Evolutionary conservation across 306 rosid species (phyloP), one percentile per base, ranked within the genome.

Genomic region (Coriaria nepalensis): DNA sequence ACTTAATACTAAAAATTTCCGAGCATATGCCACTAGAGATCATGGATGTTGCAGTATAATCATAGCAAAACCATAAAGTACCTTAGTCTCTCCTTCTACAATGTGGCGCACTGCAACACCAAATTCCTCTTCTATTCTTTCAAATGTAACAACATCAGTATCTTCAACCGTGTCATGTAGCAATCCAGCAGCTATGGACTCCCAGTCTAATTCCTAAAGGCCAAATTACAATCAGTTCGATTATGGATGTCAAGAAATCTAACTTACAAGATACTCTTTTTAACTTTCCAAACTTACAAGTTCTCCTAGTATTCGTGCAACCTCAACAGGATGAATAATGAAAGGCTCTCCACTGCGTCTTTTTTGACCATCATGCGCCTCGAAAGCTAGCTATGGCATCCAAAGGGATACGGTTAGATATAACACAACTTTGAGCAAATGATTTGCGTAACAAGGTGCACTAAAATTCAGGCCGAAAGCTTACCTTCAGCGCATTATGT

Each of bases 81-180:
- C 98, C 96, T 92, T 92, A 15, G 96, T 92, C 70, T 92, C 98
- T 61, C 98, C 98, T 82, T 92, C 98, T 44, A 92, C 98, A 69
- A 92, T 92, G 68, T 56, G 94, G 37, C 96, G 83, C 40, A 92
- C 98, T 4, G 78, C 69, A 39, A 81, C 72, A 14, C 98, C 96
- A 65, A 92, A 92, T 66, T 92, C 98, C 52, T 85, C 83, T 76
- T 92, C 98, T 58, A 92, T 79, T 60, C 77, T 82, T 60, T 92
- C 87, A 49, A 92, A 85, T 37, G 94, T 79, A 64, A 92, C 95
- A 7, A 81, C 71, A 65, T 85, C 72, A 41, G 98, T 85, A 60
- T 92, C 98, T 69, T 92, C 98, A 6, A 92, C 98, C 11, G 98
- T 92, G 66, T 92, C 98, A 55, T 92, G 96, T 45, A 92, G 83